These are phyloP conservation scores for Boletus holoroseus DNA, from an alignment of 1,284 basidiomycete species.

Conservation along the genomic window DNA sequence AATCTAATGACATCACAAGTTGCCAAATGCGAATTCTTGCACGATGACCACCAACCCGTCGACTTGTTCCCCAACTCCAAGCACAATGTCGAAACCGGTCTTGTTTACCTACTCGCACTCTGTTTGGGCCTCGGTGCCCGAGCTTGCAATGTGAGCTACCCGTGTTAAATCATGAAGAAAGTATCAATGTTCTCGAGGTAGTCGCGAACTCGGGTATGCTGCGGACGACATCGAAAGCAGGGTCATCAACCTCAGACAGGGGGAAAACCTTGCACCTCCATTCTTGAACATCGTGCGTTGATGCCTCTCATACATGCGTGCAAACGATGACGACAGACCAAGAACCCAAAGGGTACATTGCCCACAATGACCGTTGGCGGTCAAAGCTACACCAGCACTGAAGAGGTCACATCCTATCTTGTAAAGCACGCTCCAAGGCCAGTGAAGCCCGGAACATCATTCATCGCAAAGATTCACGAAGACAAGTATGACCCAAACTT, in stretches of 20 bases:
- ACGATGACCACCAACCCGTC: not conserved
- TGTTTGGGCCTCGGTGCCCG: slow-evolving; percentile 47
- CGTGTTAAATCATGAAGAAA: not conserved
- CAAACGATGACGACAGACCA: slow-evolving; percentile 1
- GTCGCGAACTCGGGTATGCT: slow-evolving; percentile 42
- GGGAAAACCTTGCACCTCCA: slow-evolving; percentile 58
- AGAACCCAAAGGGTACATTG: slow-evolving; percentile 54
- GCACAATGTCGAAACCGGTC: slow-evolving; percentile 15
- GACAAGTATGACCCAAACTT: slow-evolving; percentile 59
- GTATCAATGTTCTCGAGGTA: slow-evolving; percentile 13
- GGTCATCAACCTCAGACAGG: slow-evolving; percentile 43
- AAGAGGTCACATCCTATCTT: slow-evolving; percentile 46
- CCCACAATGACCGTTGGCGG: slow-evolving; percentile 47
- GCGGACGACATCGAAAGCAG: slow-evolving; percentile 35
- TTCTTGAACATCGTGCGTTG: slow-evolving; percentile 49
- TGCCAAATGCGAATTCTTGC: not conserved
- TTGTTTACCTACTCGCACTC: slow-evolving; percentile 44
- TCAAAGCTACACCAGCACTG: slow-evolving; percentile 44
- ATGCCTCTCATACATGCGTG: not conserved
- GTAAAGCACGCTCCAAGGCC: slow-evolving; percentile 41
- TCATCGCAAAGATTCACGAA: slow-evolving; percentile 47
- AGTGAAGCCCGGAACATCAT: slow-evolving; percentile 36
- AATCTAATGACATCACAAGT: slow-evolving; percentile 6
- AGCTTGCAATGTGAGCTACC: slow-evolving; percentile 44
- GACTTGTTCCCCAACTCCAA: not conserved